These are phyloP conservation scores for Colletotrichum cereale DNA, from an alignment of 2,329 filamentous ascomycete species.

Conservation along the genomic window DNA sequence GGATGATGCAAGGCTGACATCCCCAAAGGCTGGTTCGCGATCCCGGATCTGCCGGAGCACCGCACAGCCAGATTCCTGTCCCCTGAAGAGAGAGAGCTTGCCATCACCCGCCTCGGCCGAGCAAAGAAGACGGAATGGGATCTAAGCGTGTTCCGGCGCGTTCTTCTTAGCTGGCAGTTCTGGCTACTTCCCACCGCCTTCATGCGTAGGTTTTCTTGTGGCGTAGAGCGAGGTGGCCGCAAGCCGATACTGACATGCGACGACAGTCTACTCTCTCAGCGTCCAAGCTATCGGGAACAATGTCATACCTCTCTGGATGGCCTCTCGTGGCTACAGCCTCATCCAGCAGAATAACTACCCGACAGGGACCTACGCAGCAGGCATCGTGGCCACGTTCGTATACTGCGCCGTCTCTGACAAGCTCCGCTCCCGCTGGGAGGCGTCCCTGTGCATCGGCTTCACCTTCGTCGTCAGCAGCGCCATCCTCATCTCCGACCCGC, in stretches of 20 bases:
- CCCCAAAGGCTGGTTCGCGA: conserved; percentile 56
- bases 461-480: conserved; percentile 57
- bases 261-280: conserved; percentile 55
- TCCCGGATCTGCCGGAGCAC: conserved; percentile 57
- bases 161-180: conserved; percentile 58
- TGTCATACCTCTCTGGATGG: conserved; percentile 60
- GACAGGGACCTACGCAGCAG: conserved; percentile 55
- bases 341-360: conserved; percentile 61
- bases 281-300: conserved; percentile 58
- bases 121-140: conserved; percentile 41
- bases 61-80: conserved; percentile 56
- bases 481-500: conserved; percentile 51
- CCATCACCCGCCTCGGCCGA: conserved; percentile 51
- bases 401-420: conserved; percentile 57
- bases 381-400: conserved; percentile 55
- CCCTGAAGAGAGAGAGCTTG: conserved; percentile 51
- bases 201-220: conserved; percentile 52
- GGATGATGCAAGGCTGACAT: background rate
- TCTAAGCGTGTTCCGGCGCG: conserved; percentile 14
- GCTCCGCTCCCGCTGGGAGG: conserved; percentile 58
- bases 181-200: conserved; percentile 59
- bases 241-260: background rate
- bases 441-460: conserved; percentile 55
- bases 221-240: too few relatives aligned
- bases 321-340: conserved; percentile 56